Base-by-base conservation (phyloP, 2,329 filamentous ascomycete genomes). In the Microdochium paspali region DNA sequence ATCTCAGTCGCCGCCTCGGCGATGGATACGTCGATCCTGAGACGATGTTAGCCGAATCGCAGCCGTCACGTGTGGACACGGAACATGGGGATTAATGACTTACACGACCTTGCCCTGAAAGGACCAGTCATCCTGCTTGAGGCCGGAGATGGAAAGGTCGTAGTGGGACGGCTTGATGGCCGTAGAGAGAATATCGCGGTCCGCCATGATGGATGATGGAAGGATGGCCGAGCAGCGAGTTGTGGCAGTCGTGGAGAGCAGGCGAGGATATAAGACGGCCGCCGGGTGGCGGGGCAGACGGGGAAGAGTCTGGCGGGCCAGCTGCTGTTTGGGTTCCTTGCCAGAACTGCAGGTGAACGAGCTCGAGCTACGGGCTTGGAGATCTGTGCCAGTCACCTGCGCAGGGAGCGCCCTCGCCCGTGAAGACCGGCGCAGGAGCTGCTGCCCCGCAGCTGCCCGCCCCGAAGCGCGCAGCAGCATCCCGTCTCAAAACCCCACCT, bases 101-200 rank as follows among this genome's bases (percentile, higher is more conserved):
- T 66, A 78, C 75, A 65, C 67, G 51, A 96, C 87, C 20, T 76
- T 82, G 54, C 93, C 93, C 69, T 91, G 81, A 72, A 91, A 98
- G 50, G 78, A 81, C 83, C 80, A 83, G 47, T 68, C 66, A 50
- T 69, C 68, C 56, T 91, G 95, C 50, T 95, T 84, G 53, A 98
- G 72, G 57, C 93, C 84, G 61, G 76, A 81, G 57, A 98, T 78
- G 48, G 84, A 88, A 54, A 98, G 74, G 59, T 80, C 74, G 70
- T 98, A 98, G 71, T 97, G 89, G 52, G 75, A 72, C 2, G 93
- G 90, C 70, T 89, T 91, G 62, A 91, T 81, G 55, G 66, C 68
- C 58, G 73, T 71, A 44, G 80, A 79, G 51, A 84, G 75, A 54
- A 80, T 72, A 51, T 84, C 79, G 62, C 80, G 73, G 64, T 83